Conservation (phyloP, 2,329 filamentous ascomycete species). For the Ustilaginoidea virens region DNA sequence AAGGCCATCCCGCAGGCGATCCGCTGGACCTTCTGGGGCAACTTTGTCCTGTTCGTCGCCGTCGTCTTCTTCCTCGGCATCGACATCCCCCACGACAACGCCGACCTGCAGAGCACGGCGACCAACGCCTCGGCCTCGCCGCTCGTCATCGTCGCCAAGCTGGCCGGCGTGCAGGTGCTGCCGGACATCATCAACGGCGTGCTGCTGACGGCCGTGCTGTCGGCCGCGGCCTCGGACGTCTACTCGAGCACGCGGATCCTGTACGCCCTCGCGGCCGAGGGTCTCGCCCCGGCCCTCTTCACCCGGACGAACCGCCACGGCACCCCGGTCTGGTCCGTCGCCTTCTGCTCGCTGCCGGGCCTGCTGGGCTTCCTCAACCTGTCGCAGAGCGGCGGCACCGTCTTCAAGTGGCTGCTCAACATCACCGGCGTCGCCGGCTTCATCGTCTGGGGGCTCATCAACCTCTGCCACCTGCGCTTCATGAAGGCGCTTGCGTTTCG, state of each 20-base stretch:
- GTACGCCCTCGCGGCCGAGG: slow-evolving; percentile 48
- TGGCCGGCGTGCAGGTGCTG: slow-evolving; percentile 48
- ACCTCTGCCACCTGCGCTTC: slow-evolving; percentile 48
- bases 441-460: slow-evolving; percentile 56
- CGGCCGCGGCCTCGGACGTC: slow-evolving; percentile 63
- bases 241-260: slow-evolving; percentile 58
- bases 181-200: slow-evolving; percentile 63
- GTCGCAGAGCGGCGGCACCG: slow-evolving; percentile 37
- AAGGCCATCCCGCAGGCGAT: slow-evolving; percentile 60
- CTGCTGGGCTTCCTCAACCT: slow-evolving; percentile 55
- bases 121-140: slow-evolving; percentile 50
- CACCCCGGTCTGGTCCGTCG: slow-evolving; percentile 48
- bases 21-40: slow-evolving; percentile 60
- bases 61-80: slow-evolving; percentile 58
- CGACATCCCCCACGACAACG: slow-evolving; percentile 48
- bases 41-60: slow-evolving; percentile 51
- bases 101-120: slow-evolving; percentile 31
- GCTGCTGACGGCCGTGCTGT: slow-evolving; percentile 62
- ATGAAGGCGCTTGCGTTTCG: slow-evolving; percentile 42
- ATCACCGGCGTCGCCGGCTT: slow-evolving; percentile 54
- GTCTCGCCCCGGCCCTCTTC: slow-evolving; percentile 45
- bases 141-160: slow-evolving; percentile 42
- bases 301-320: slow-evolving; percentile 43
- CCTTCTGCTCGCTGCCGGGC: slow-evolving; percentile 36
- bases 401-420: slow-evolving; percentile 61